A percentile compares a stretch with the other conserved stretches of the same genome.
Evolutionary conservation across 495 filamentous ascomycete genomes (phyloP).

Genomic region (Podospora didyma): DNA sequence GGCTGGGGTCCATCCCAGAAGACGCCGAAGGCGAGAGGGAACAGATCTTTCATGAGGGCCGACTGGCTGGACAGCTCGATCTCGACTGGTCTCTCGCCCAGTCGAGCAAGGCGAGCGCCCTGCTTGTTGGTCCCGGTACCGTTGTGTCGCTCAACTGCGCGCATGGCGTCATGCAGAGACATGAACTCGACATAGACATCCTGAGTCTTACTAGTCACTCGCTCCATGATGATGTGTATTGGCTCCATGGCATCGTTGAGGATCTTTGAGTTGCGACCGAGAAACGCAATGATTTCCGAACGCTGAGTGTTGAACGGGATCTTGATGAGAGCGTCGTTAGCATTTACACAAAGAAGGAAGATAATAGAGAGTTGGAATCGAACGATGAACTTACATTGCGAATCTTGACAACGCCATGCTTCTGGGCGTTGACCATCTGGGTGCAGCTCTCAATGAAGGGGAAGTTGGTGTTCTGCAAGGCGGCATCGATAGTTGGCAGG

Average conservation of each 20-base stretch:
- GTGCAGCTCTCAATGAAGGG: slow-evolving; percentile 39
- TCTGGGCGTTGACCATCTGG: slow-evolving; percentile 5
- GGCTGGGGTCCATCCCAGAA: slow-evolving; percentile 54
- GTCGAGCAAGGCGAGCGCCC: slow-evolving; percentile 44
- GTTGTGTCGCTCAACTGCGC: slow-evolving; percentile 46
- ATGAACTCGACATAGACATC: slow-evolving; percentile 71
- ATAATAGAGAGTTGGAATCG: background rate
- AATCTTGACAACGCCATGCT: slow-evolving; percentile 30
- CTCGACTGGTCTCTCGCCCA: slow-evolving; percentile 64
- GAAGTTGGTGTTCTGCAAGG: slow-evolving; percentile 31
- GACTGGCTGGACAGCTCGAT: slow-evolving; percentile 58
- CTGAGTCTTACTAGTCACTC: slow-evolving; percentile 70
- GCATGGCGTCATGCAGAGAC: slow-evolving; percentile 49
- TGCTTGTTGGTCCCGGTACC: slow-evolving; percentile 12
- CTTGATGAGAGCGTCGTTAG: slow-evolving; percentile 31
- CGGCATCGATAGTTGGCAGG: slow-evolving; percentile 26
- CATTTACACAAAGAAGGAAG: background rate
- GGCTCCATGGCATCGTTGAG: slow-evolving; percentile 55
- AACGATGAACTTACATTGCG: slow-evolving; percentile 27
- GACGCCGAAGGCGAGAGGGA: slow-evolving; percentile 63
- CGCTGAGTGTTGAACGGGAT: slow-evolving; percentile 67
- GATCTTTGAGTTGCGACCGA: slow-evolving; percentile 63
- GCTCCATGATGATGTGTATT: slow-evolving; percentile 83
- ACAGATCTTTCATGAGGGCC: slow-evolving; percentile 60
- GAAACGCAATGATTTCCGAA: slow-evolving; percentile 62